phyloP scores from a whole-genome alignment of 805 yeast species.

The Myxozyma monticola region DNA sequence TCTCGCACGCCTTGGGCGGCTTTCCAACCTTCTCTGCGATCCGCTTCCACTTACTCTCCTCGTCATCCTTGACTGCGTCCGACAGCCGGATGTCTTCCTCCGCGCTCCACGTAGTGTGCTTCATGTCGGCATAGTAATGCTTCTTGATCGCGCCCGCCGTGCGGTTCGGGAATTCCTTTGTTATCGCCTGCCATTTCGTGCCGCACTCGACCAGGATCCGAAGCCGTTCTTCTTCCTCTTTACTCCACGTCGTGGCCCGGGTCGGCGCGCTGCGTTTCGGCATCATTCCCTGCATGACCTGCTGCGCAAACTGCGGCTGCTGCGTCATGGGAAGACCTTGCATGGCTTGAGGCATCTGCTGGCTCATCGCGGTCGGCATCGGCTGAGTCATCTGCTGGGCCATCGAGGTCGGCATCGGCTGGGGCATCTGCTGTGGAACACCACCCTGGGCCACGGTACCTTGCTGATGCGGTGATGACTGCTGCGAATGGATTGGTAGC shows the following conservation, averaged over 20 bases:
- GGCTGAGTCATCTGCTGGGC: constrained; percentile 1
- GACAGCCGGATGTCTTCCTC: constrained; percentile 33
- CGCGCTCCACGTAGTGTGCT: constrained; percentile 33
- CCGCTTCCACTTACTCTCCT: constrained; percentile 33
- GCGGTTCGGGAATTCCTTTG: constrained; percentile 35
- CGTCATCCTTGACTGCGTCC: constrained; percentile 33
- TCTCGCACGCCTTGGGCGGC: constrained; percentile 35
- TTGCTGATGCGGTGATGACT: neutral
- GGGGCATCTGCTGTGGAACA: constrained; percentile 2
- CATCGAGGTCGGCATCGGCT: constrained; percentile 1
- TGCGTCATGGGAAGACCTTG: neutral
- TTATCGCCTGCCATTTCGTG: constrained; percentile 35
- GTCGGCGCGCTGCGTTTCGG: constrained; percentile 12
- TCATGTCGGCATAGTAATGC: constrained; percentile 39
- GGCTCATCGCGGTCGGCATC: neutral
- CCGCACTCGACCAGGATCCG: constrained; percentile 33
- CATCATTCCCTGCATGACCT: neutral
- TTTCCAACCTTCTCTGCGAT: constrained; percentile 34
- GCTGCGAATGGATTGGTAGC: neutral
- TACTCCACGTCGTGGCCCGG: constrained; percentile 29
- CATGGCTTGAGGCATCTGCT: neutral
- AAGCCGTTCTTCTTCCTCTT: constrained; percentile 29
- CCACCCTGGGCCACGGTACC: neutral
- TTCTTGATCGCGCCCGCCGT: constrained; percentile 38
- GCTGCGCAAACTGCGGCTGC: constrained; percentile 1